Evolutionary conservation across 2,329 filamentous ascomycete species (phyloP).

Genomic region (Colletotrichum melonis): DNA sequence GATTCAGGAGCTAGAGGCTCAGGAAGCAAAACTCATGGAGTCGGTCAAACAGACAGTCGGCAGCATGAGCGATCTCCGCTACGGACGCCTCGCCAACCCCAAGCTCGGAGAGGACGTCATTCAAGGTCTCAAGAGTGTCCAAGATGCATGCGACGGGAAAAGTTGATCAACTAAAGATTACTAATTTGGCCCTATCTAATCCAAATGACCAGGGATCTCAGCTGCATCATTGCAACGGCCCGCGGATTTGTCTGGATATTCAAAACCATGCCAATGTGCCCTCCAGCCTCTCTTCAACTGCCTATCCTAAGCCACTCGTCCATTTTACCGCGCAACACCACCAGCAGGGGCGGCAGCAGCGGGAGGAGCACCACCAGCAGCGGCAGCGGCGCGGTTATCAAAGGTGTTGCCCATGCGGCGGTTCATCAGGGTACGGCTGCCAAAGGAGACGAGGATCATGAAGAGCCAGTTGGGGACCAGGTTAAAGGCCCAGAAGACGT

Average conservation of each 20-base stretch:
- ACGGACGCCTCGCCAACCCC: constrained; percentile 77
- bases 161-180: constrained; percentile 43
- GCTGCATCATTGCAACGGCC: not conserved
- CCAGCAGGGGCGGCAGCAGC: constrained; percentile 10
- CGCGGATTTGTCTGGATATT: not conserved
- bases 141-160: constrained; percentile 69
- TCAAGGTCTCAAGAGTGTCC: constrained; percentile 72
- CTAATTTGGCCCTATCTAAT: constrained; percentile 37
- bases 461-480: constrained; percentile 80
- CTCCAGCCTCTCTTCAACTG: not conserved
- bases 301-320: not conserved
- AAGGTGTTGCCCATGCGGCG: constrained; percentile 41
- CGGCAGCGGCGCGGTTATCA: constrained; percentile 10
- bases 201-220: not conserved
- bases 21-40: constrained; percentile 69
- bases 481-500: constrained; percentile 74
- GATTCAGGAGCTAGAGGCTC: constrained; percentile 72
- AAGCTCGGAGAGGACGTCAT: constrained; percentile 75
- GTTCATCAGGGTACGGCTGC: constrained; percentile 79
- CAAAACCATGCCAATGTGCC: constrained; percentile 10
- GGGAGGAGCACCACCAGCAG: constrained; percentile 7
- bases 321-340: constrained; percentile 20
- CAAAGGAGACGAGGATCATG: constrained; percentile 80
- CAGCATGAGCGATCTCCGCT: constrained; percentile 83
- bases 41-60: constrained; percentile 75